These are phyloP conservation scores for Elongisporangium undulatum DNA, from an alignment of 352 stramenopile species.

Conservation along the genomic window DNA sequence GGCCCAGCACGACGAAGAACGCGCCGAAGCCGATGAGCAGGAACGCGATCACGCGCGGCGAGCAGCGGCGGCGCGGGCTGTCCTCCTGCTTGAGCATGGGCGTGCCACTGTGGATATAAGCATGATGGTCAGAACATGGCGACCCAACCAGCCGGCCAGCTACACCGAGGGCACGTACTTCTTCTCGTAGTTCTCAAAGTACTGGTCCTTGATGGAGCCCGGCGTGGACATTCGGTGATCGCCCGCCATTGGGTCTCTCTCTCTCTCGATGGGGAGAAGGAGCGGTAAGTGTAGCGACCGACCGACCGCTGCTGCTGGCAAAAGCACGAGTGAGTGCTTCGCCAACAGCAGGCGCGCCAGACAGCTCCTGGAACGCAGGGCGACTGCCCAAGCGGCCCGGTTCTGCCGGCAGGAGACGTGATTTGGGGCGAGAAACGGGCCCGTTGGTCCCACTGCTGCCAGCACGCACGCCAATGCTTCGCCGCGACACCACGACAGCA, in stretches of 20 bases:
- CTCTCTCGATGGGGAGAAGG: background rate
- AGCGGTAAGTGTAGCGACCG: background rate
- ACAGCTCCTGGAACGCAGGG: background rate
- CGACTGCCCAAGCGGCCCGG: background rate
- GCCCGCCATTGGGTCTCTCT: conserved; percentile 7
- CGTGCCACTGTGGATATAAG: conserved; percentile 6
- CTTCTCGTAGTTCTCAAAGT: conserved; percentile 18
- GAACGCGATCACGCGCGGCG: conserved; percentile 25
- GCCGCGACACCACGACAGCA: background rate
- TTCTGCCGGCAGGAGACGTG: background rate
- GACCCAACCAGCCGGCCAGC: background rate
- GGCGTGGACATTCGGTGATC: conserved; percentile 11
- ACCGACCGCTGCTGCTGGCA: conserved; percentile 1
- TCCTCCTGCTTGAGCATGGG: conserved; percentile 21
- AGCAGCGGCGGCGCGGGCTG: conserved; percentile 18
- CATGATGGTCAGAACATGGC: background rate
- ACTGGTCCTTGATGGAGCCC: conserved; percentile 10
- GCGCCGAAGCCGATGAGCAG: conserved; percentile 27
- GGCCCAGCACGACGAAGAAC: conserved; percentile 33
- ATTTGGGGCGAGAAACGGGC: background rate
- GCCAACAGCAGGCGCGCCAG: background rate
- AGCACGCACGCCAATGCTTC: background rate
- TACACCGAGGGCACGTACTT: conserved; percentile 1
- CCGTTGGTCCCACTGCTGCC: background rate
- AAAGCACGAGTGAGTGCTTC: conserved; percentile 17